Evolutionary conservation across 164 flowering plant species (phyloP), one percentile per base, ranked within the genome.

Genomic region (Chimonanthus salicifolius): DNA sequence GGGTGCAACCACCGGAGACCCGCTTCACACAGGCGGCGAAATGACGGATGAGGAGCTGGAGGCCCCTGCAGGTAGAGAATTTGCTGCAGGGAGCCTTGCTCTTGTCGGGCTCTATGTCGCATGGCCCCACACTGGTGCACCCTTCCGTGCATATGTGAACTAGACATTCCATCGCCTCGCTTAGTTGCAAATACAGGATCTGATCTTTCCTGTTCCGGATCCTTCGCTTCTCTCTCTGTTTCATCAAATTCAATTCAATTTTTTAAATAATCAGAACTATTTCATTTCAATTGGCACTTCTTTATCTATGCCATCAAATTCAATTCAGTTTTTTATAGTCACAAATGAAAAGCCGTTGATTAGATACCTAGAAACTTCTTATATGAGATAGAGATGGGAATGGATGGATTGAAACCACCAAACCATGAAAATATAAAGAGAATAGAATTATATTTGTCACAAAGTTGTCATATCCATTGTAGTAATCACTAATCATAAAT

Each of bases 91-190:
- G 97, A 0, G 54, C 87, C 73, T 44, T 82, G 67, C 75, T 82
- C 76, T 69, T 75, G 7, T 45, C 63, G 0, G 85, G 84, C 15
- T 79, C 89, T 82, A 73, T 72, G 77, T 89, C 89, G 16, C 71
- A 76, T 0, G 98, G 99, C 2, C 98, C 91, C 5, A 95, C 92
- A 43, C 62, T 76, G 0, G 91, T 88, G 85, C 99, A 95, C 16
- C 98, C 99, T 78, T 93, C 97, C 0, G 88, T 85, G 82, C 87
- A 95, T 62, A 95, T 95, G 85, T 95, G 99, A 75, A 84, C 88
- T 68, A 95, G 70, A 72, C 96, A 88, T 7, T 92, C 94, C 99
- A 95, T 92, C 5, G 98, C 99, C 79, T 93, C 99, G 66, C 90
- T 87, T 46, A 95, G 89, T 78, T 92, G 82, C 72, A 88, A 6